Evolutionary conservation across 1,139 yeast genomes (phyloP), one percentile per base, ranked within the genome.

Genomic region (Diutina siamensis): DNA sequence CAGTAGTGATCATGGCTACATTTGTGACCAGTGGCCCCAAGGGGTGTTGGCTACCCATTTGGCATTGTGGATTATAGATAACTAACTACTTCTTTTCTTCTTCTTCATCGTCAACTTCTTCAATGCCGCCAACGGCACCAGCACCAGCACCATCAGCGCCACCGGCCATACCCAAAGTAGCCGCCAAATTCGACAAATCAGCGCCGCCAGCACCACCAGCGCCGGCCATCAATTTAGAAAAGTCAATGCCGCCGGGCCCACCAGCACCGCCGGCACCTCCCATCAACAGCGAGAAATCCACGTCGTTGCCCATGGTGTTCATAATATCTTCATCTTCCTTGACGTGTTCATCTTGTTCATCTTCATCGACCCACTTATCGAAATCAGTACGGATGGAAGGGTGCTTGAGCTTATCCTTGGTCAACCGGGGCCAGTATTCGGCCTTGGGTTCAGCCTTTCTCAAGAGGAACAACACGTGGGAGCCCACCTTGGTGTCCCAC

Each of bases 351-450:
- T 59, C 61, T 44, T 59, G 63, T 48, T 59, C 63, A 45, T 59
- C 63, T 45, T 59, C 62, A 45, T 59, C 63, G 36, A 59, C 63
- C 98, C 98, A 92, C 64, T 82, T 85, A 68, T 89, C 96, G 59
- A 92, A 92, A 61, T 92, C 98, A 15, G 98, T 92, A 71, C 86
- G 84, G 61, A 92, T 78, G 64, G 76, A 86, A 54, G 97, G 94
- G 71, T 70, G 89, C 53, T 56, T 58, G 55, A 57, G 54, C 55
- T 59, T 59, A 47, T 59, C 62, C 52, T 59, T 59, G 46, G 60
- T 57, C 51, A 59, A 58, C 46, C 63, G 54, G 21, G 63, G 63
- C 63, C 63, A 59, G 53, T 48, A 59, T 59, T 88, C 97, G 49
- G 70, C 78, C 56, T 76, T 64, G 45, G 72, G 60, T 51, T 69